Conservation (phyloP, 139 green algal species). For the Tetradesmus obliquus region DNA sequence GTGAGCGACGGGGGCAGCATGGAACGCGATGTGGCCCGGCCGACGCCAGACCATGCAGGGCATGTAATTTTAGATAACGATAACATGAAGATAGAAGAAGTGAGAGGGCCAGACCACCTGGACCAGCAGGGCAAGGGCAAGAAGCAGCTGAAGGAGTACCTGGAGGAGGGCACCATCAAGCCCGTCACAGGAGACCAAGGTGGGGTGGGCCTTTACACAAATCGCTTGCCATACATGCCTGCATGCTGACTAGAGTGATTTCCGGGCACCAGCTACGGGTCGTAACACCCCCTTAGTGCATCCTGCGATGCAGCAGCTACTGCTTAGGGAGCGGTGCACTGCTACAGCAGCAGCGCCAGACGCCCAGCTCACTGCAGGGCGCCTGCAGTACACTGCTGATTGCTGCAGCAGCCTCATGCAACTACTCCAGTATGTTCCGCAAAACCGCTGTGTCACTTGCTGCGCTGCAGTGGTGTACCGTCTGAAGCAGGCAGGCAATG, state of each 20-base stretch:
- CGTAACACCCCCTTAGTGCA: too few species aligned
- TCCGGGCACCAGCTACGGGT: too few species aligned
- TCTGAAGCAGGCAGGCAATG: neutral
- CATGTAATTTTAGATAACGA: neutral
- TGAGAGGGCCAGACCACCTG: neutral
- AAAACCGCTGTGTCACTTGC: neutral
- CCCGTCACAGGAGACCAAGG: constrained; percentile 30
- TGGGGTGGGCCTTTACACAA: neutral
- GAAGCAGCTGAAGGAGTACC: neutral
- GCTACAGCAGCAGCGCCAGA: too few species aligned
- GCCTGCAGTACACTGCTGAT: too few species aligned
- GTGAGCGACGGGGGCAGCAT: too few species aligned
- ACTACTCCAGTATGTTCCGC: neutral
- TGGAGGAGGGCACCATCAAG: constrained; percentile 1
- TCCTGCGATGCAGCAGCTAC: neutral
- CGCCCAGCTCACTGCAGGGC: too few species aligned
- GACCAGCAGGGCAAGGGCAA: neutral
- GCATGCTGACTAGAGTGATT: too few species aligned
- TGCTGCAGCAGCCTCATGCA: too few species aligned
- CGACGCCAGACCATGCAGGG: neutral
- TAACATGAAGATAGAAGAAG: neutral
- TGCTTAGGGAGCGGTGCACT: too few species aligned
- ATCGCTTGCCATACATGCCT: too few species aligned
- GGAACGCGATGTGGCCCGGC: too few species aligned
- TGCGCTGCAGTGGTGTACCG: constrained; percentile 32